A percentile compares a stretch with the other conserved stretches of the same genome.
phyloP scores from a whole-genome alignment of 1,284 basidiomycete species.

The Naganishia albida region DNA sequence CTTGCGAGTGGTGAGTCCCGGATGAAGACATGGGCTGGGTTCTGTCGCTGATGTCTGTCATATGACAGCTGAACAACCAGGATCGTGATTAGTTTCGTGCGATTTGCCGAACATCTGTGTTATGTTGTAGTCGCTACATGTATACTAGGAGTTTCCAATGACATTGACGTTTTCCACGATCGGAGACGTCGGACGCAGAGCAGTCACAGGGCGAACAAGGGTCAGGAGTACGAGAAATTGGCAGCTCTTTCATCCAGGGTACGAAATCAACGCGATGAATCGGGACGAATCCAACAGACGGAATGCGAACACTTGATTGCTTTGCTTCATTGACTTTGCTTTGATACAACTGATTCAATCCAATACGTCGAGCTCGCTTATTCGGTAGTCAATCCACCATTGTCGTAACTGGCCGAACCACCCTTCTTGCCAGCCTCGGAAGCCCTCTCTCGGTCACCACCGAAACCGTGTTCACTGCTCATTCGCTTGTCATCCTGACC shows the following conservation, averaged over 20 bases:
- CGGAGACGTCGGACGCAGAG: too few relatives aligned
- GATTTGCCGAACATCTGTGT: neutral
- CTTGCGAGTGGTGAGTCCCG: constrained; percentile 46
- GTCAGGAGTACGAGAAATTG: neutral
- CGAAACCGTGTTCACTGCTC: constrained; percentile 38
- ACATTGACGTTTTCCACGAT: too few relatives aligned
- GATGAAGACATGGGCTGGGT: constrained; percentile 35
- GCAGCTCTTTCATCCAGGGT: neutral
- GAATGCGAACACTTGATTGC: neutral
- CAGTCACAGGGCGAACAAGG: too few relatives aligned
- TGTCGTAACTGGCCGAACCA: constrained; percentile 46
- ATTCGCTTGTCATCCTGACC: constrained; percentile 45
- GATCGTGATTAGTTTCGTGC: constrained; percentile 5
- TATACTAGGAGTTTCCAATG: too few relatives aligned
- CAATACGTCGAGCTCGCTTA: neutral
- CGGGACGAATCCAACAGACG: neutral
- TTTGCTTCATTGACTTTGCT: neutral
- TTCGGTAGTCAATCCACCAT: constrained; percentile 41
- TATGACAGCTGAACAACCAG: constrained; percentile 17
- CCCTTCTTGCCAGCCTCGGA: constrained; percentile 45
- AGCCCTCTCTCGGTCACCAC: constrained; percentile 41
- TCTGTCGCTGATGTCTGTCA: constrained; percentile 49
- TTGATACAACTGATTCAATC: constrained; percentile 9
- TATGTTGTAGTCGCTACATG: constrained; percentile 6
- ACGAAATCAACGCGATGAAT: neutral